These are phyloP conservation scores for Saprolegnia diclina DNA, from an alignment of 352 stramenopile genomes.

Conservation along the genomic window DNA sequence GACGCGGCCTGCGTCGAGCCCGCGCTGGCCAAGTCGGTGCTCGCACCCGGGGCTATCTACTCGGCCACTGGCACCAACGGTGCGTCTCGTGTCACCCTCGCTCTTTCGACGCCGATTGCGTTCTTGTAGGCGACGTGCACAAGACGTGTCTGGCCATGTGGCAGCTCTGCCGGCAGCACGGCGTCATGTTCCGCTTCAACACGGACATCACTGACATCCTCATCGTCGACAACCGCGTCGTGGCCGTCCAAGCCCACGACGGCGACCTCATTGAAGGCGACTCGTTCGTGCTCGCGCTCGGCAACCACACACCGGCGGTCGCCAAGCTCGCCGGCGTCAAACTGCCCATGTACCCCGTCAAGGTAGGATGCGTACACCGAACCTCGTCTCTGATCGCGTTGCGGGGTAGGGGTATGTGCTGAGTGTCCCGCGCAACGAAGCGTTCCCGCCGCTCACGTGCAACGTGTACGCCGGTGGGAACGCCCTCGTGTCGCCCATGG, in stretches of 20 bases:
- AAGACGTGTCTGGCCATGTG: conserved; percentile 85
- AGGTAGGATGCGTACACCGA: too few relatives aligned
- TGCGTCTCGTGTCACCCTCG: background rate
- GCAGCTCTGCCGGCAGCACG: conserved; percentile 66
- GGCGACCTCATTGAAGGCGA: conserved; percentile 83
- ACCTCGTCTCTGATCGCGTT: background rate
- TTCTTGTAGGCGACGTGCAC: conserved; percentile 51
- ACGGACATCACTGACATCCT: conserved; percentile 77
- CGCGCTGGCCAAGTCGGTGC: conserved; percentile 50
- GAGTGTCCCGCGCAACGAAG: conserved; percentile 63
- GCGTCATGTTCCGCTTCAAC: conserved; percentile 86
- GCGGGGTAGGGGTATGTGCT: conserved; percentile 56
- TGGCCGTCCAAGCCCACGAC: conserved; percentile 70
- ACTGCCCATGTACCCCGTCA: conserved; percentile 77
- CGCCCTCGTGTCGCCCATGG: conserved; percentile 63
- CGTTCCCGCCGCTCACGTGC: conserved; percentile 58
- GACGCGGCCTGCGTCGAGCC: conserved; percentile 67
- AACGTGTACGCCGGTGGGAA: conserved; percentile 80
- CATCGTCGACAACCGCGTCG: conserved; percentile 64
- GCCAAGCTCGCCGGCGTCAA: conserved; percentile 64
- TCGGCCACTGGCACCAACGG: conserved; percentile 79
- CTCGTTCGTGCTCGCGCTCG: conserved; percentile 77
- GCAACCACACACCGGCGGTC: conserved; percentile 66
- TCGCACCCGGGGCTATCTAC: conserved; percentile 57
- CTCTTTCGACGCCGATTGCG: background rate